Conservation (phyloP, 495 filamentous ascomycete species). For the Xylaria cubensis region DNA sequence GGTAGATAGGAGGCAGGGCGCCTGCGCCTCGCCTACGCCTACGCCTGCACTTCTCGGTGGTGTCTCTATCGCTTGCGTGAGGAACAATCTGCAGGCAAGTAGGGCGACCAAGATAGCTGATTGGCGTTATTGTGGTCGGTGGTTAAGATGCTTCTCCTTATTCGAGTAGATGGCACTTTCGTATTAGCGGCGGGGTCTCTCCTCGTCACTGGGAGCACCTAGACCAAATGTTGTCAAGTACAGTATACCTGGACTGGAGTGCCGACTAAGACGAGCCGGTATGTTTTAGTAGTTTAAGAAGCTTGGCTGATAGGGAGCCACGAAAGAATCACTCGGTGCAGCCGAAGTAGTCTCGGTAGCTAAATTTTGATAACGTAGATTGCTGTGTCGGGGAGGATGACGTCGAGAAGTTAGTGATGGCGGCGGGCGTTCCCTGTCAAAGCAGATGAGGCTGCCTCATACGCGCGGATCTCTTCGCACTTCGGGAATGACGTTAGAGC, state of each 20-base stretch:
- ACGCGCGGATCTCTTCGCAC: background rate
- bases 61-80: conserved; percentile 4
- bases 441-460: conserved; percentile 22
- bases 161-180: conserved; percentile 10
- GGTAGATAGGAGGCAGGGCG: conserved; percentile 28
- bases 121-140: background rate
- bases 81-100: background rate
- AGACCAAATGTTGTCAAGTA: conserved; percentile 2
- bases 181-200: conserved; percentile 15
- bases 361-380: background rate
- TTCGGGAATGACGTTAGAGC: conserved; percentile 18
- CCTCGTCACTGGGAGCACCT: conserved; percentile 6
- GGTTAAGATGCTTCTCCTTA: background rate
- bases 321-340: conserved; percentile 9
- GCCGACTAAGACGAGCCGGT: conserved; percentile 10
- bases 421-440: conserved; percentile 16
- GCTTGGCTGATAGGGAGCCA: background rate
- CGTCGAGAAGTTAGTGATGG: conserved; percentile 15
- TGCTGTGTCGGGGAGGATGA: conserved; percentile 18
- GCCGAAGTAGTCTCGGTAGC: background rate
- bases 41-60: conserved; percentile 15
- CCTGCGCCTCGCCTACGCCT: conserved; percentile 25
- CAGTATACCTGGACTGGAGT: conserved; percentile 7
- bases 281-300: background rate
- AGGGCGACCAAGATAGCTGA: background rate